Evolutionary conservation across 2,329 filamentous ascomycete species (phyloP), one percentile per base, ranked within the genome.

Genomic region (Aspergillus neotritici): DNA sequence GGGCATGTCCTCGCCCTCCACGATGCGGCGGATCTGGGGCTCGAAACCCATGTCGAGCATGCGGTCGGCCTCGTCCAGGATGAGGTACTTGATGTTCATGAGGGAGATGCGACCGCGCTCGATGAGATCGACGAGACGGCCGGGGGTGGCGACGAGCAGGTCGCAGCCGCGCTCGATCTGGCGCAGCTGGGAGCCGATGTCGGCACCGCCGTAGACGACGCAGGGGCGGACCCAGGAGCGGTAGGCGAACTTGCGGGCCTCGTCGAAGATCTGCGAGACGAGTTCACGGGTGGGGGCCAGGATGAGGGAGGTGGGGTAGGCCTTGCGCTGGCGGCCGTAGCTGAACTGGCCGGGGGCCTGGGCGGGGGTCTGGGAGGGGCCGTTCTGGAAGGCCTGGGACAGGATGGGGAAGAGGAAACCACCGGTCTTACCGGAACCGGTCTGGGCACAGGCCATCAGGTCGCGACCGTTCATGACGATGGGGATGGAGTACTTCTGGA

Each of bases 11-110:
- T 97, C 93, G 48, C 89, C 89, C 73, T 97, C 91, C 35, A 98
- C 93, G 62, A 98, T 97, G 61, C 91, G 87, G 63, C 93, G 90
- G 66, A 98, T 98, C 75, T 98, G 93, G 62, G 93, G 93, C 78
- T 98, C 93, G 79, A 98, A 98, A 93, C 93, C 93, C 93, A 98
- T 98, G 80, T 98, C 93, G 79, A 98, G 79, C 93, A 98, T 98
- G 69, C 93, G 93, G 77, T 98, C 93, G 70, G 93, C 93, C 81
- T 98, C 93, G 61, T 98, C 93, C 43, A 98, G 87, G 60, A 98
- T 88, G 50, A 98, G 81, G 68, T 98, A 98, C 78, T 96, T 97
- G 80, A 98, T 98, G 79, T 95, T 96, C 71, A 84, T 82, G 43
- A 98, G 84, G 34, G 93, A 97, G 68, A 98, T 97, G 65, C 91